Evolutionary conservation across 2,329 filamentous ascomycete genomes (phyloP), one percentile per base, ranked within the genome.

Genomic region (Canariomyces notabilis): DNA sequence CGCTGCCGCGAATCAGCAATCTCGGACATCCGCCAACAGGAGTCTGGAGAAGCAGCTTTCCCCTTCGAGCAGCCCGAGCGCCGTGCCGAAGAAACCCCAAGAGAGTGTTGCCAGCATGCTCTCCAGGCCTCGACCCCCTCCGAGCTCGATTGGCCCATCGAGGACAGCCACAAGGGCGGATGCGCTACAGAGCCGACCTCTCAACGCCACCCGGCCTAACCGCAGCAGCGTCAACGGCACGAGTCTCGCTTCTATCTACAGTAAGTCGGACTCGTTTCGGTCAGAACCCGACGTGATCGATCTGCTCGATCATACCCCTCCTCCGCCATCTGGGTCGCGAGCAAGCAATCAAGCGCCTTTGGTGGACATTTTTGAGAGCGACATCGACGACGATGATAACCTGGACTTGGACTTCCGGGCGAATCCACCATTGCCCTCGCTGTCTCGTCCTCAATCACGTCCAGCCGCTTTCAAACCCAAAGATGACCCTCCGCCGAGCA

Each of bases 361-460:
- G 5, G 76, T 85, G 8, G 79, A 76, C 50, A 86, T 89, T 52
- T 79, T 82, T 49, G 86, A 89, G 52, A 83, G 91, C 57, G 90
- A 95, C 60, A 93, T 95, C 55, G 88, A 89, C 58, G 87, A 91
- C 61, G 89, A 95, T 56, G 76, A 83, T 16, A 79, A 89, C 45
- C 71, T 95, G 19, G 86, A 87, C 51, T 66, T 86, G 16, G 77
- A 89, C 52, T 76, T 82, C 42, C 75, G 86, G 48, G 74, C 80
- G 48, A 80, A 82, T 0, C 65, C 71, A 1, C 70, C 76, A 2
- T 71, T 79, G 3, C 72, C 72, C 6, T 46, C 59, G 9, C 57
- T 52, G 44, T 57, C 49, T 48, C 56, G 48, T 33, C 51, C 21
- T 22, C 58, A n/a, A 54, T 56, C 44, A 5, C 39, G 23, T 8